Conservation (phyloP, 2,329 filamentous ascomycete species). For the Paecilomyces sp. region DNA sequence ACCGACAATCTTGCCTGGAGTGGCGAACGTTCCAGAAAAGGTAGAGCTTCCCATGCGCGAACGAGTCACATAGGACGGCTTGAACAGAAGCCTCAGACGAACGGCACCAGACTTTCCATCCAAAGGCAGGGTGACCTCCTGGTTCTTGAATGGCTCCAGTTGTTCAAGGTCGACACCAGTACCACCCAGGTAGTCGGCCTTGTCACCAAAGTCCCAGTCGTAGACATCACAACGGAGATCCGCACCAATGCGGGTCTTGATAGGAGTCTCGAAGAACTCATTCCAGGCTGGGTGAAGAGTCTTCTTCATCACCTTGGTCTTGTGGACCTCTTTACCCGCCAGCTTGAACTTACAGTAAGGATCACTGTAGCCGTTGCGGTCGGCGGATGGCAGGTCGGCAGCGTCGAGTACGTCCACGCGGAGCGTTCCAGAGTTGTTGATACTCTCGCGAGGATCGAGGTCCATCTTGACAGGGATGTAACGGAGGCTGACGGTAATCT, state of each 20-base stretch:
- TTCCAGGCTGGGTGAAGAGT: slow-evolving; percentile 93
- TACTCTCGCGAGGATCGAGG: slow-evolving; percentile 88
- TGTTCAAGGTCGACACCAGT: slow-evolving; percentile 67
- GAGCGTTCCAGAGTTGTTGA: slow-evolving; percentile 97
- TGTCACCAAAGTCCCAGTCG: slow-evolving; percentile 96
- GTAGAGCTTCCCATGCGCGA: slow-evolving; percentile 85
- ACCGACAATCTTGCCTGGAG: slow-evolving; percentile 83
- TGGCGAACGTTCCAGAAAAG: slow-evolving; percentile 82
- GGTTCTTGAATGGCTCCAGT: slow-evolving; percentile 76
- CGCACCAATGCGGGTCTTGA: slow-evolving; percentile 77
- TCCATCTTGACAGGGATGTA: slow-evolving; percentile 93
- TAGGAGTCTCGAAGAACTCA: slow-evolving; percentile 79
- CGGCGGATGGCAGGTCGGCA: slow-evolving; percentile 79
- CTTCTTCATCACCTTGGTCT: slow-evolving; percentile 95
- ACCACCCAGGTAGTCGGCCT: slow-evolving; percentile 81
- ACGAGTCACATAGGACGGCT: slow-evolving; percentile 82
- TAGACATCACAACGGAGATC: slow-evolving; percentile 78
- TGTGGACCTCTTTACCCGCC: slow-evolving; percentile 83
- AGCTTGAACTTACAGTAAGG: slow-evolving; percentile 93
- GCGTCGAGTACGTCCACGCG: slow-evolving; percentile 90
- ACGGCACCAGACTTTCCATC: slow-evolving; percentile 86
- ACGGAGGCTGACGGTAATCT: slow-evolving; percentile 84
- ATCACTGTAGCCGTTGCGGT: slow-evolving; percentile 94
- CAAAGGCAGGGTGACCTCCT: slow-evolving; percentile 66
- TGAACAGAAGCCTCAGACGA: slow-evolving; percentile 80